A percentile compares a stretch with the other conserved stretches of the same genome.
Conservation (phyloP, 371 early-diverging fungal species). For the Mucor saturninus region DNA sequence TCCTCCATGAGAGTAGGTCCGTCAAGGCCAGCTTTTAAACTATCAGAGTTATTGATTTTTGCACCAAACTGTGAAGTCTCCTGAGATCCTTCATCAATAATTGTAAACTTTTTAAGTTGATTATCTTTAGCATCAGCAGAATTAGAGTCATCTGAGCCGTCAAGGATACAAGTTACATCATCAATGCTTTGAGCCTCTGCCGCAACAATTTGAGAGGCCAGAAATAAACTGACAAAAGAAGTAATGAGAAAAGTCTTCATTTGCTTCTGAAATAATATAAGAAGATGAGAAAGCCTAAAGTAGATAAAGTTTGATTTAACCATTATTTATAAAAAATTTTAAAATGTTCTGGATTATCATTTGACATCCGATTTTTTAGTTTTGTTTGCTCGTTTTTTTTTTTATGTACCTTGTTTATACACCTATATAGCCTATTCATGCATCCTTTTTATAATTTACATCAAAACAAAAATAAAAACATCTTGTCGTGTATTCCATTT, state of each 20-base stretch:
- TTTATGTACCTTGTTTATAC: too few species aligned
- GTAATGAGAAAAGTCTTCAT: slow-evolving; percentile 13
- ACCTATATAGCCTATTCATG: too few species aligned
- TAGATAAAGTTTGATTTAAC: too few species aligned
- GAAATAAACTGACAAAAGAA: slow-evolving; percentile 15
- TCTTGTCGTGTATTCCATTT: too few species aligned
- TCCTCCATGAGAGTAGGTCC: slow-evolving; percentile 60
- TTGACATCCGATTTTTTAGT: too few species aligned
- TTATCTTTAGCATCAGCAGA: slow-evolving; percentile 14
- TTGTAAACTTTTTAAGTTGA: slow-evolving; percentile 16
- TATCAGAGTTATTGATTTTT: slow-evolving; percentile 35
- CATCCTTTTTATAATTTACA: too few species aligned
- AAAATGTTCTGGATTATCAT: too few species aligned
- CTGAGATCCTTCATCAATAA: slow-evolving; percentile 25
- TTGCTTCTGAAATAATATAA: not conserved
- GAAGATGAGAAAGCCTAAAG: not conserved
- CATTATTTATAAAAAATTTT: too few species aligned
- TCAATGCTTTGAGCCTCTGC: not conserved
- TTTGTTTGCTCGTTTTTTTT: too few species aligned
- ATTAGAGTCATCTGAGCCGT: not conserved
- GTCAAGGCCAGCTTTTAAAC: slow-evolving; percentile 45
- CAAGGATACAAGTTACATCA: slow-evolving; percentile 6
- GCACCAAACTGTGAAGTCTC: slow-evolving; percentile 35
- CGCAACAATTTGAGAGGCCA: slow-evolving; percentile 15
- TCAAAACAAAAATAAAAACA: too few species aligned